Percentiles rank a stretch among this genome's conserved stretches.
These are phyloP conservation scores for Nicotiana benthamiana DNA, from an alignment of 257 asterid genomes.

Conservation along the genomic window DNA sequence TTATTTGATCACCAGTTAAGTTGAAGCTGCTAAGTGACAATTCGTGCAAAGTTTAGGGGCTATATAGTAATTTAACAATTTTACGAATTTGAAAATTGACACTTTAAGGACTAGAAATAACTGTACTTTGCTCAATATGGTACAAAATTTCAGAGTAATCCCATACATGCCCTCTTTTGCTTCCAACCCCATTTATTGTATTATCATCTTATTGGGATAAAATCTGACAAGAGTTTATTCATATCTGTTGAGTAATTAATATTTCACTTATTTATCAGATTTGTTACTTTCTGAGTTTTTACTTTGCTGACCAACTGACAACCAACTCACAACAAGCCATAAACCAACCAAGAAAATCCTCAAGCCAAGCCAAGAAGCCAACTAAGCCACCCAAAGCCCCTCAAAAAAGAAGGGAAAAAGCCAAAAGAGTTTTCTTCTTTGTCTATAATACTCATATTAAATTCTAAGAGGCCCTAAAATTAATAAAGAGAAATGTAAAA, in stretches of 20 bases:
- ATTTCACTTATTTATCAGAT: neutral
- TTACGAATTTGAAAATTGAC: neutral
- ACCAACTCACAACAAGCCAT: constrained; percentile 1
- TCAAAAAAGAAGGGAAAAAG: neutral
- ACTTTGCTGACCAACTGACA: constrained; percentile 10
- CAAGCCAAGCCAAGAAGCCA: constrained; percentile 17
- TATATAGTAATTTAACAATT: neutral
- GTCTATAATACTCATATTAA: neutral
- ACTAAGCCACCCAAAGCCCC: constrained; percentile 3
- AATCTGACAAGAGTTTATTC: constrained; percentile 5
- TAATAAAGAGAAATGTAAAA: constrained; percentile 13
- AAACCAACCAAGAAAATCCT: neutral
- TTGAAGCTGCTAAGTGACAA: too few relatives aligned
- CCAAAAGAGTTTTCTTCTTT: neutral
- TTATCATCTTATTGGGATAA: neutral
- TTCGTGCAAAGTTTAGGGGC: too few relatives aligned
- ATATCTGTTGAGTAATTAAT: constrained; percentile 3
- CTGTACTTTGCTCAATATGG: neutral
- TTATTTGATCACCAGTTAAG: too few relatives aligned
- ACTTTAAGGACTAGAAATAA: neutral
- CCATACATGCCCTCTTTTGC: neutral
- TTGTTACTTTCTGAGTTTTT: neutral
- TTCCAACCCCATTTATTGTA: neutral
- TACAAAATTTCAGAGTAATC: neutral
- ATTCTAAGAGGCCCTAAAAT: neutral